These are phyloP conservation scores for Fusarium lateritium DNA, from an alignment of 2,329 filamentous ascomycete species.

Conservation along the genomic window DNA sequence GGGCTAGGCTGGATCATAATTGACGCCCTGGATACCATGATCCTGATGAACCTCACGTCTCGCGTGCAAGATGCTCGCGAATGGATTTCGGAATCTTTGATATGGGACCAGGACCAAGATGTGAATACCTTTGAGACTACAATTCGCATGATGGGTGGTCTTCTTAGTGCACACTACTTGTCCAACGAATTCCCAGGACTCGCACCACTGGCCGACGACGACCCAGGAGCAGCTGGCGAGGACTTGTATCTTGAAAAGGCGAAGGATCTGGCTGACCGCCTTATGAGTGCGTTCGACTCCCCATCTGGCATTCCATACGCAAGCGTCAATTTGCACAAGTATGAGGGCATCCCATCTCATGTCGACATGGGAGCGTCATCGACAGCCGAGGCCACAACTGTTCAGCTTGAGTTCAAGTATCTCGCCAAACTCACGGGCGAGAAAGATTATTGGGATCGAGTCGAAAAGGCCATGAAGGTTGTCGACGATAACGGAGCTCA, in stretches of 20 bases:
- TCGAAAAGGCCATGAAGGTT: constrained; percentile 91
- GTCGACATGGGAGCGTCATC: constrained; percentile 90
- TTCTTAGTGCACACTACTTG: constrained; percentile 95
- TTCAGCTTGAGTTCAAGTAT: constrained; percentile 98
- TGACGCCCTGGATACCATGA: constrained; percentile 95
- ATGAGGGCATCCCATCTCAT: constrained; percentile 84
- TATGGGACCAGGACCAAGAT: constrained; percentile 93
- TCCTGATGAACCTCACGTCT: constrained; percentile 96
- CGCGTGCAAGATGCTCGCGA: constrained; percentile 87
- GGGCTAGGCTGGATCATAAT: constrained; percentile 99
- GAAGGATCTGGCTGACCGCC: constrained; percentile 88
- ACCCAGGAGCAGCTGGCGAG: constrained; percentile 81
- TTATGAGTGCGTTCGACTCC: constrained; percentile 90
- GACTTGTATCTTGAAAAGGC: constrained; percentile 97
- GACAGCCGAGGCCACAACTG: constrained; percentile 90
- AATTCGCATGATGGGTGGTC: constrained; percentile 94
- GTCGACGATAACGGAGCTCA: constrained; percentile 85
- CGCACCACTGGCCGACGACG: constrained; percentile 80
- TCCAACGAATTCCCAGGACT: constrained; percentile 86
- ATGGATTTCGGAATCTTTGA: constrained; percentile 86
- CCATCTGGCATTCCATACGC: constrained; percentile 89
- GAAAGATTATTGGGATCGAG: constrained; percentile 90
- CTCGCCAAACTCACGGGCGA: constrained; percentile 95
- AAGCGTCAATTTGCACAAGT: constrained; percentile 87
- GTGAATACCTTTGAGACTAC: constrained; percentile 99